Conservation (phyloP, 441 rosid species). For the Syzygium syzygioides region DNA sequence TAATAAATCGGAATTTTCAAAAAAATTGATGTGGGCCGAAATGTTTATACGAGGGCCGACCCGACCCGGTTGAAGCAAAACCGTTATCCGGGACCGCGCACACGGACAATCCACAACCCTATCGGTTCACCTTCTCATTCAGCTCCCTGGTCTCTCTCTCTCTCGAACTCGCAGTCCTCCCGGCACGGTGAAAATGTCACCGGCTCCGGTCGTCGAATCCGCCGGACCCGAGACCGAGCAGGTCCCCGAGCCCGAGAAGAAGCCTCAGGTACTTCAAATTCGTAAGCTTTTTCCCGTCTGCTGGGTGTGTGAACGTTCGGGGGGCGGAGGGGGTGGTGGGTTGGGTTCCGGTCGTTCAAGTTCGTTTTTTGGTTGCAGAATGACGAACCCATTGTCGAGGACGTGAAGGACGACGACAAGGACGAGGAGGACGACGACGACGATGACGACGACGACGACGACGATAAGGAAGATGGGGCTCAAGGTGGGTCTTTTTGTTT, state of each 20-base stretch:
- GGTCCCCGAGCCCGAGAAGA: constrained; percentile 20
- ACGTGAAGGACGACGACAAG: constrained; percentile 7
- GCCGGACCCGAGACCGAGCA: constrained; percentile 16
- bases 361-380: neutral
- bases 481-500: neutral
- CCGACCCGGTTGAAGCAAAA: neutral
- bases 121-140: too few relatives aligned
- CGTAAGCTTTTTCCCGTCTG: neutral
- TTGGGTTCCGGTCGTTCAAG: neutral
- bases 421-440: constrained; percentile 1
- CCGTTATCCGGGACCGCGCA: neutral
- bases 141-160: neutral
- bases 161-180: neutral
- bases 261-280: constrained; percentile 23
- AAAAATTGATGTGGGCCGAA: neutral
- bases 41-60: neutral
- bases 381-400: constrained; percentile 9
- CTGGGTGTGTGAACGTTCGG: neutral
- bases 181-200: constrained; percentile 22
- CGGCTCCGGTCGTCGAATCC: constrained; percentile 39
- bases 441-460: constrained; percentile 2
- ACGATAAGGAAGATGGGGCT: constrained; percentile 2
- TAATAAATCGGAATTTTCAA: neutral
- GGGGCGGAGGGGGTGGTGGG: neutral
- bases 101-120: neutral